Percentiles rank a stretch among this genome's conserved stretches.
These are phyloP conservation scores for Ophiobolus disseminans DNA, from an alignment of 2,329 filamentous ascomycete species.

Conservation along the genomic window DNA sequence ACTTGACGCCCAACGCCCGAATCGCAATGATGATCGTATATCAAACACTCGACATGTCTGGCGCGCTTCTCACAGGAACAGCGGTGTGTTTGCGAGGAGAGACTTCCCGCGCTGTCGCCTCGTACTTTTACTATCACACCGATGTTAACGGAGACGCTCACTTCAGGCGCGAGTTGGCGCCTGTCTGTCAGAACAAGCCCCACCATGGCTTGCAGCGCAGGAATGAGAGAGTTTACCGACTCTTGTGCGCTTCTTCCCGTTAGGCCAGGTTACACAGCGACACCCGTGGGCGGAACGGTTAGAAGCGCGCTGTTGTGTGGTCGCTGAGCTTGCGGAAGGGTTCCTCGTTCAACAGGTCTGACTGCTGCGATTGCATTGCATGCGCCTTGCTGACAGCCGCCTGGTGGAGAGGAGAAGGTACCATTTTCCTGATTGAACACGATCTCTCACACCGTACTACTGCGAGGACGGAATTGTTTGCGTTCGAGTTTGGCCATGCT, in stretches of 20 bases:
- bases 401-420: conserved; percentile 15
- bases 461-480: conserved; percentile 35
- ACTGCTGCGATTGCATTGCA: no score
- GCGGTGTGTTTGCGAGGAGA: conserved; percentile 22
- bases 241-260: conserved; percentile 13
- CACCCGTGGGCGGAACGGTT: neutral
- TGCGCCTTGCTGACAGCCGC: neutral
- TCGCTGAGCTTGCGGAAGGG: neutral
- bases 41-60: no score
- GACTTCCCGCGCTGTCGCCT: conserved; percentile 5
- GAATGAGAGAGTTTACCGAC: conserved; percentile 14
- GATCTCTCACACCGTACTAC: conserved; percentile 18
- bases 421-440: conserved; percentile 23
- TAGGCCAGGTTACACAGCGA: neutral
- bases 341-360: no score
- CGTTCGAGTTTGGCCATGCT: conserved; percentile 22
- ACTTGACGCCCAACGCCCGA: conserved; percentile 3
- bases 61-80: conserved; percentile 6
- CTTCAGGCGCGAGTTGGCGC: conserved; percentile 22
- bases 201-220: conserved; percentile 24
- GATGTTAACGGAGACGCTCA: conserved; percentile 15
- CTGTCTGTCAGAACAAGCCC: conserved; percentile 5
- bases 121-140: conserved; percentile 23
- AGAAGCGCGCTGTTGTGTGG: neutral
- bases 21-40: neutral